Percentiles rank a stretch among this genome's conserved stretches.
Conservation (phyloP, 805 yeast species). For the Tetrapisispora taiwanensis region DNA sequence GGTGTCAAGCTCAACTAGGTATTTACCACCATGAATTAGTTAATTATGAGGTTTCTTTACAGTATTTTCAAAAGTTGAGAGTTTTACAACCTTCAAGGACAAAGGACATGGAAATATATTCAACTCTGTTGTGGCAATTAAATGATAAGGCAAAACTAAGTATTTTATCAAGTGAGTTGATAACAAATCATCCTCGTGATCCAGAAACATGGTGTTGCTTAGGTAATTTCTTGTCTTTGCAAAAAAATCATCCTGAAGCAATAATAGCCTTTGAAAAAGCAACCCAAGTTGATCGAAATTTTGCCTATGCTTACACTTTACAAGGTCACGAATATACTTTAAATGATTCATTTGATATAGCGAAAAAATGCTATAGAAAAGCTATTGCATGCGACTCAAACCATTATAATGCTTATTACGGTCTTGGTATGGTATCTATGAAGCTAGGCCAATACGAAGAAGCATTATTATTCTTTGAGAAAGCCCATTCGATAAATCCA, state of each 20-base stretch:
- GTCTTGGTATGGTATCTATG: slow-evolving; percentile 87
- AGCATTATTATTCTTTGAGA: slow-evolving; percentile 80
- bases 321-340: slow-evolving; percentile 89
- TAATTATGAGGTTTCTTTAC: slow-evolving; percentile 67
- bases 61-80: slow-evolving; percentile 52
- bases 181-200: slow-evolving; percentile 50
- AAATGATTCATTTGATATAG: slow-evolving; percentile 83
- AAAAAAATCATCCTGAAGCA: slow-evolving; percentile 81
- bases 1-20: slow-evolving; percentile 76
- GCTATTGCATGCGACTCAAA: slow-evolving; percentile 69
- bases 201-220: slow-evolving; percentile 88
- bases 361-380: slow-evolving; percentile 69
- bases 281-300: slow-evolving; percentile 50
- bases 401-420: slow-evolving; percentile 92
- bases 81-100: slow-evolving; percentile 64
- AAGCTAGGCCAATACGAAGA: slow-evolving; percentile 74
- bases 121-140: slow-evolving; percentile 88
- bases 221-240: slow-evolving; percentile 80
- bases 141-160: slow-evolving; percentile 71
- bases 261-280: slow-evolving; percentile 79
- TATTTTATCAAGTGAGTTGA: slow-evolving; percentile 71
- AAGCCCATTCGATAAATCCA: slow-evolving; percentile 83
- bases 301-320: slow-evolving; percentile 82
- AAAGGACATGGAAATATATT: slow-evolving; percentile 83
- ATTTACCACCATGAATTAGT: slow-evolving; percentile 78